Evolutionary conservation across 345 rosid species (phyloP), one percentile per base, ranked within the genome.

Genomic region (Nephelium lappaceum): DNA sequence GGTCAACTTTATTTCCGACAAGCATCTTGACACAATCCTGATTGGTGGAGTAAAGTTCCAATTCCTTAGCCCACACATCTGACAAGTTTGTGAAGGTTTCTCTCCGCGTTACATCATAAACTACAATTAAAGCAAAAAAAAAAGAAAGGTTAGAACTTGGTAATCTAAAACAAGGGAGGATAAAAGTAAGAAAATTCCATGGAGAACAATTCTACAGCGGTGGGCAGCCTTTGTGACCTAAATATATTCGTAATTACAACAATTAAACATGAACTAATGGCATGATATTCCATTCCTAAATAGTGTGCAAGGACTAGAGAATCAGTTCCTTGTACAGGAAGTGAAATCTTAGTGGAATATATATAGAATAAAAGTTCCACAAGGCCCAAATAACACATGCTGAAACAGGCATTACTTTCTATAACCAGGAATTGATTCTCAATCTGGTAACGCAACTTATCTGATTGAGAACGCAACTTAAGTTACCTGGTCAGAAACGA

Each of bases 21-120:
- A 95, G 98, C 90, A 95, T 90, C 91, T 89, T 93, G 69, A 95
- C 87, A 77, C 99, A 93, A 72, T 91, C 89, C 80, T 81, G 93
- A 84, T 91, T 92, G 19, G 96, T 91, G 21, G 92, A 90, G 71
- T 89, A 91, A 58, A 95, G 94, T 73, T 90, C 97, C 76, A 92
- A 88, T 86, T 95, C 99, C 84, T 95, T 95, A 69, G 94, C 89
- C 99, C 99, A 95, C 64, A 93, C 93, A 76, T 95, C 94, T 38
- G 92, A 89, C 79, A 95, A 84, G 85, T 92, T 93, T 49, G 94
- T 88, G 81, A 95, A 95, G 58, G 96, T 90, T 80, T 93, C 98
- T 82, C 98, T 91, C 78, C 90, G 79, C 24, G 98, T 95, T 84
- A 93, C 98, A 80, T 95, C 99, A 70, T 95, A 95, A 75, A 93